Evolutionary conservation across 306 rosid species (phyloP).

Genomic region (Styphnolobium japonicum): DNA sequence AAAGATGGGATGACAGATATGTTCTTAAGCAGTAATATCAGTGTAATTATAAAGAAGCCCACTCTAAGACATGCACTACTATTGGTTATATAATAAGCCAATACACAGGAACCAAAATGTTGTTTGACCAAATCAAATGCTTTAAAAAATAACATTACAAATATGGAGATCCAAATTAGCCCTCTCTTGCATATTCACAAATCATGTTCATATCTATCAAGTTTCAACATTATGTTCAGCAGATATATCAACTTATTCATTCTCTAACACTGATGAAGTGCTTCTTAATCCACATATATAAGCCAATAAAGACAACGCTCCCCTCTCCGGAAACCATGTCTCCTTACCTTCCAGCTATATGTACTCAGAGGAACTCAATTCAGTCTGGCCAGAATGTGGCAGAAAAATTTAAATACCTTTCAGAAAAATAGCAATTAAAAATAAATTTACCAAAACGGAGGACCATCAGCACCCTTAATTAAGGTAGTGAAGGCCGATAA

Average conservation of each 20-base stretch:
- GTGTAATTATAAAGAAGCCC: constrained; percentile 4
- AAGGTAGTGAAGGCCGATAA: neutral
- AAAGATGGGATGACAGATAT: neutral
- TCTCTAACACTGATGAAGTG: neutral
- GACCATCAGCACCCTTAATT: neutral
- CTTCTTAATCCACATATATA: neutral
- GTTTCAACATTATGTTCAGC: neutral
- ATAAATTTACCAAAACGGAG: constrained; percentile 12
- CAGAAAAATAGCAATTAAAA: neutral
- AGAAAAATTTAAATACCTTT: neutral
- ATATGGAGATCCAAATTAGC: constrained; percentile 2
- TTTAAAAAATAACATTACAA: neutral
- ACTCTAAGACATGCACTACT: neutral
- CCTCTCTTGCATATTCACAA: constrained; percentile 15
- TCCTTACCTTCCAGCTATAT: neutral
- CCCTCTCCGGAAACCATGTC: neutral
- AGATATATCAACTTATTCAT: neutral
- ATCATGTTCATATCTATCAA: neutral
- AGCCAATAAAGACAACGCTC: neutral
- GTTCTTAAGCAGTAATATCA: neutral
- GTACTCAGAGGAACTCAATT: neutral
- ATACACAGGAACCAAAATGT: neutral
- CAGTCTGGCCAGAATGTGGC: neutral
- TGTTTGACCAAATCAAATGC: neutral
- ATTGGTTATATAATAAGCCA: neutral